Evolutionary conservation across 495 filamentous ascomycete species (phyloP).

Genomic region (Penicillium tannophilum): DNA sequence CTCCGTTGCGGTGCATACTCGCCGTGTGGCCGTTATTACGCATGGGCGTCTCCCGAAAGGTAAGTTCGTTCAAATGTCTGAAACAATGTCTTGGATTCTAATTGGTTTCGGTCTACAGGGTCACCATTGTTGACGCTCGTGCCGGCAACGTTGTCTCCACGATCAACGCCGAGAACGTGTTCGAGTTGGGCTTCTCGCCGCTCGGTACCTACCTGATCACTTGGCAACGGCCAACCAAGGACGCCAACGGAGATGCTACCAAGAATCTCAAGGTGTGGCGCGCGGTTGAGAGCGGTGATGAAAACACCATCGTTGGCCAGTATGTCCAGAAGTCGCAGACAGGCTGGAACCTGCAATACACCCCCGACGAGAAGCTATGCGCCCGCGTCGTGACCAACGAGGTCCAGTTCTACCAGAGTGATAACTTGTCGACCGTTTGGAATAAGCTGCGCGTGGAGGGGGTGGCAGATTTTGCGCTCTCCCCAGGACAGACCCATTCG

Average conservation of each 20-base stretch:
- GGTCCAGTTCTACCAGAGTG: slow-evolving; percentile 92
- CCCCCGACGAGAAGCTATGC: slow-evolving; percentile 86
- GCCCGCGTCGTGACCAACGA: slow-evolving; percentile 94
- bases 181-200: slow-evolving; percentile 92
- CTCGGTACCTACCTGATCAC: slow-evolving; percentile 90
- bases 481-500: slow-evolving; percentile 83
- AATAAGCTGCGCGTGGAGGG: slow-evolving; percentile 93
- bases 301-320: slow-evolving; percentile 74
- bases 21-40: slow-evolving; percentile 91
- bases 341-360: slow-evolving; percentile 98
- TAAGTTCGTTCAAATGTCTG: slow-evolving; percentile 31
- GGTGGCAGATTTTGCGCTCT: slow-evolving; percentile 84
- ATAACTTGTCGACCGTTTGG: slow-evolving; percentile 84
- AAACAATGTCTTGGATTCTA: slow-evolving; percentile 5
- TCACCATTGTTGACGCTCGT: slow-evolving; percentile 80
- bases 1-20: slow-evolving; percentile 93
- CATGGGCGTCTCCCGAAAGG: slow-evolving; percentile 87
- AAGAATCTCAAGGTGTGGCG: slow-evolving; percentile 98
- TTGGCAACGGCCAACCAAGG: slow-evolving; percentile 91
- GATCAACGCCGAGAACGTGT: slow-evolving; percentile 78
- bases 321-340: slow-evolving; percentile 96
- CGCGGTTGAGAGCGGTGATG: slow-evolving; percentile 59
- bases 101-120: slow-evolving; percentile 46
- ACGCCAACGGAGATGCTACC: slow-evolving; percentile 85
- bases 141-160: slow-evolving; percentile 74